Evolutionary conservation across 2,329 filamentous ascomycete genomes (phyloP).

Genomic region (Chaetomium globosum): DNA sequence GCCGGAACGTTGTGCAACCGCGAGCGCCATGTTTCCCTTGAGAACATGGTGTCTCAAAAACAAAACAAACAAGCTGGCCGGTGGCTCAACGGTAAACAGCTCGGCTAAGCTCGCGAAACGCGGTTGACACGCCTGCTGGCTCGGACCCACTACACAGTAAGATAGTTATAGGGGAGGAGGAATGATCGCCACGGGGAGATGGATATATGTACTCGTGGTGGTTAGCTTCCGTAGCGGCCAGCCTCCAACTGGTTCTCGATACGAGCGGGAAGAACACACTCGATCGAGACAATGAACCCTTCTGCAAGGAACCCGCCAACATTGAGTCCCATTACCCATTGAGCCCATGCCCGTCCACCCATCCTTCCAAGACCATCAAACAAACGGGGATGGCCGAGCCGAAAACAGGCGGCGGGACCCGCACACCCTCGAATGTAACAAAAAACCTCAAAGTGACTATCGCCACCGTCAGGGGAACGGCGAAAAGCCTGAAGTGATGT

Average conservation of each 20-base stretch:
- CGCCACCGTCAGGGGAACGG: neutral
- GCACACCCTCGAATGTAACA: neutral
- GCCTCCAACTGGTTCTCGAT: neutral
- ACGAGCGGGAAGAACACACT: neutral
- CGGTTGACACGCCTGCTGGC: neutral
- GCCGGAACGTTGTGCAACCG: slow-evolving; percentile 7
- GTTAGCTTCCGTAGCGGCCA: slow-evolving; percentile 1
- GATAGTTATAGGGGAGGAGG: neutral
- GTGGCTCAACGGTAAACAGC: neutral
- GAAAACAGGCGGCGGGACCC: neutral
- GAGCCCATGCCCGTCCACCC: neutral
- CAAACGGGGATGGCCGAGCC: slow-evolving; percentile 6
- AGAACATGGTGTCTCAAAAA: slow-evolving; percentile 9
- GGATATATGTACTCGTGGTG: neutral
- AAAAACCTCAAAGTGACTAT: neutral
- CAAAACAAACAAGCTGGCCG: neutral
- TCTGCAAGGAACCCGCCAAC: neutral
- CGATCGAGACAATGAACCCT: slow-evolving; percentile 7
- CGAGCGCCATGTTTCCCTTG: neutral
- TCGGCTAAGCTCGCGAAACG: neutral
- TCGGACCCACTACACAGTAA: neutral
- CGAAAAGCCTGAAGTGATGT: neutral
- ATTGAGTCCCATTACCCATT: neutral
- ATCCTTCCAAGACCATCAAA: neutral
- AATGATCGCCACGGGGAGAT: neutral